Percentiles rank a stretch among this genome's conserved stretches.
These are phyloP conservation scores for Cercospora berteroae DNA, from an alignment of 2,329 filamentous ascomycete genomes.

Conservation along the genomic window DNA sequence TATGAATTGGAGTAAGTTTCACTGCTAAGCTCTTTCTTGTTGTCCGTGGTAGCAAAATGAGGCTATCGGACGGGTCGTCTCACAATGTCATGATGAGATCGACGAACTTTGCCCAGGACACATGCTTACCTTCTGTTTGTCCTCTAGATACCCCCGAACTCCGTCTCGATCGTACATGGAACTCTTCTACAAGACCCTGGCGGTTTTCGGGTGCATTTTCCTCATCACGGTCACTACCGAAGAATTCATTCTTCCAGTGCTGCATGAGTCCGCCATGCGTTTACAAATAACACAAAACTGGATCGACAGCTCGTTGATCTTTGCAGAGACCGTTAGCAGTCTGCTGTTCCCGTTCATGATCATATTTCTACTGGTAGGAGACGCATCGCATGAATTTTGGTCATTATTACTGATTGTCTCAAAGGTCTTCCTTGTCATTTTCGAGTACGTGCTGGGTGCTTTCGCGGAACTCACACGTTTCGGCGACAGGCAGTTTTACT, in stretches of 20 bases:
- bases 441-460: conserved; percentile 91
- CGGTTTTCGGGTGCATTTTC: conserved; percentile 95
- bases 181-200: conserved; percentile 78
- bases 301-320: conserved; percentile 70
- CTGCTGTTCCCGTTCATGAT: conserved; percentile 97
- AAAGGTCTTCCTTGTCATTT: conserved; percentile 85
- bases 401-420: neutral
- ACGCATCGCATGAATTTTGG: neutral
- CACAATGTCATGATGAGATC: neutral
- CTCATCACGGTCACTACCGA: conserved; percentile 86
- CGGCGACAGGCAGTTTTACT: conserved; percentile 90
- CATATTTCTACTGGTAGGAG: conserved; percentile 74
- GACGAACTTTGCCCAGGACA: neutral
- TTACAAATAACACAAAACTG: conserved; percentile 50
- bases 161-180: conserved; percentile 72
- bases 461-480: conserved; percentile 85
- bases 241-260: conserved; percentile 90
- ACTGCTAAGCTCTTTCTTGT: neutral
- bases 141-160: conserved; percentile 64
- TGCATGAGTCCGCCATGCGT: conserved; percentile 66
- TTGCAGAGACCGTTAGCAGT: conserved; percentile 85
- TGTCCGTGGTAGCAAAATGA: neutral
- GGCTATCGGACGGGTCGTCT: neutral
- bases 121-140: neutral
- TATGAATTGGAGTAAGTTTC: conserved; percentile 79